These are phyloP conservation scores for Penicillium egyptiacum DNA, from an alignment of 495 filamentous ascomycete species.

Conservation along the genomic window DNA sequence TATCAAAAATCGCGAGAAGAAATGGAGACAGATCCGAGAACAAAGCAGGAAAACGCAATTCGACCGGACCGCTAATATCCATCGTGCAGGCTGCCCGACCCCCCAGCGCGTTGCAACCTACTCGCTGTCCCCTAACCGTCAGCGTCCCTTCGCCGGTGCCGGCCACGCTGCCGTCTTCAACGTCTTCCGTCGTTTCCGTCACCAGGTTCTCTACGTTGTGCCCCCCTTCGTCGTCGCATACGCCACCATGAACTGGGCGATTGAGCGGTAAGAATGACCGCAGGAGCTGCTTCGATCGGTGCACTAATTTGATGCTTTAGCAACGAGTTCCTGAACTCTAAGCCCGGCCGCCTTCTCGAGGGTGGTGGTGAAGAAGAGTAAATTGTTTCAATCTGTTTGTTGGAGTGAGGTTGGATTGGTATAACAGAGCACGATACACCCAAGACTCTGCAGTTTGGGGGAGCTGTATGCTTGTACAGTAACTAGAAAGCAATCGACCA, in stretches of 20 bases:
- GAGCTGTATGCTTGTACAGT: slow-evolving; percentile 47
- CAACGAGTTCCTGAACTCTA: slow-evolving; percentile 91
- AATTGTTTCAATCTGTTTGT: slow-evolving; percentile 22
- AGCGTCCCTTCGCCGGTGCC: slow-evolving; percentile 63
- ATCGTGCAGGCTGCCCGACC: slow-evolving; percentile 41
- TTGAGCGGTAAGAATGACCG: slow-evolving; percentile 61
- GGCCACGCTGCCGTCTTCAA: slow-evolving; percentile 65
- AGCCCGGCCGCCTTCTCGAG: slow-evolving; percentile 66
- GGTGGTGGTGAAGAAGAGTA: slow-evolving; percentile 38
- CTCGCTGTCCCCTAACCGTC: slow-evolving; percentile 62
- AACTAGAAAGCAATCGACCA: slow-evolving; percentile 51
- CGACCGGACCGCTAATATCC: not conserved
- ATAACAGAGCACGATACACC: slow-evolving; percentile 20
- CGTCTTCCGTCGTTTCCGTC: slow-evolving; percentile 55
- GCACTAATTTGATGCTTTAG: slow-evolving; percentile 40
- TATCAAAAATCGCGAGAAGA: not conserved
- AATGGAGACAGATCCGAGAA: not conserved
- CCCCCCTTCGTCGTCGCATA: slow-evolving; percentile 77
- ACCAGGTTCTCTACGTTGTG: slow-evolving; percentile 78
- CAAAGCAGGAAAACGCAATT: not conserved
- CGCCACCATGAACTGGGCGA: slow-evolving; percentile 80
- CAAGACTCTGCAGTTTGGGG: slow-evolving; percentile 15
- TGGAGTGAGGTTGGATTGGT: slow-evolving; percentile 19
- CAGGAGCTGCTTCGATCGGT: not conserved
- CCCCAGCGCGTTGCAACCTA: slow-evolving; percentile 67